Conservation (phyloP, 768 basidiomycete genomes). For the Tulasnella sp. region DNA sequence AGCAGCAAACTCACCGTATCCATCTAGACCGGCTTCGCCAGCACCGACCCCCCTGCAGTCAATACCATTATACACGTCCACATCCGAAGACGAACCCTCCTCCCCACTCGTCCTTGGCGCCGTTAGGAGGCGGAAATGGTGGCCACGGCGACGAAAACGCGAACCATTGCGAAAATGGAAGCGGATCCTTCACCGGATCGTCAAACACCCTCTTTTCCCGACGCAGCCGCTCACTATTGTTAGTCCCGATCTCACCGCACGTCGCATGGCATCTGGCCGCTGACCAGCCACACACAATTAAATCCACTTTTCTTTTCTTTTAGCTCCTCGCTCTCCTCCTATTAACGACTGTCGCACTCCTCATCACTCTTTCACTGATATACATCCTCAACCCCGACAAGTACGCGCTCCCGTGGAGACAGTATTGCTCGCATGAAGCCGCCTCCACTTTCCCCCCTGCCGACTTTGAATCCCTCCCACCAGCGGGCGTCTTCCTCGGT, state of each 20-base stretch:
- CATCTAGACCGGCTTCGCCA: conserved; percentile 22
- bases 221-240: conserved; percentile 78
- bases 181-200: conserved; percentile 51
- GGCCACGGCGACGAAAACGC: conserved; percentile 19
- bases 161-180: conserved; percentile 49
- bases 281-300: not conserved
- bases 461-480: conserved; percentile 52
- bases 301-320: not conserved
- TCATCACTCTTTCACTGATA: conserved; percentile 78
- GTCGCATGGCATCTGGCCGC: not conserved
- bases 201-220: conserved; percentile 73
- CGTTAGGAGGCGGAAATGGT: conserved; percentile 2
- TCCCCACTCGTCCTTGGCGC: conserved; percentile 39
- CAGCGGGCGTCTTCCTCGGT: conserved; percentile 43
- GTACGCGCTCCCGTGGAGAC: conserved; percentile 87
- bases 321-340: conserved; percentile 62
- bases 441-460: conserved; percentile 62
- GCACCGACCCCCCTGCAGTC: not conserved
- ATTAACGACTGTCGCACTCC: conserved; percentile 71
- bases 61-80: conserved; percentile 24
- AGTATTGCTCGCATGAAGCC: conserved; percentile 75
- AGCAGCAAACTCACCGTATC: conserved; percentile 13
- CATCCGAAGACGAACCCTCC: conserved; percentile 39
- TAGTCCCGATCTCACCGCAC: conserved; percentile 35
- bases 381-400: conserved; percentile 96